Evolutionary conservation across 106 monocot genomes (phyloP).

Genomic region (Dendrobium catenatum): DNA sequence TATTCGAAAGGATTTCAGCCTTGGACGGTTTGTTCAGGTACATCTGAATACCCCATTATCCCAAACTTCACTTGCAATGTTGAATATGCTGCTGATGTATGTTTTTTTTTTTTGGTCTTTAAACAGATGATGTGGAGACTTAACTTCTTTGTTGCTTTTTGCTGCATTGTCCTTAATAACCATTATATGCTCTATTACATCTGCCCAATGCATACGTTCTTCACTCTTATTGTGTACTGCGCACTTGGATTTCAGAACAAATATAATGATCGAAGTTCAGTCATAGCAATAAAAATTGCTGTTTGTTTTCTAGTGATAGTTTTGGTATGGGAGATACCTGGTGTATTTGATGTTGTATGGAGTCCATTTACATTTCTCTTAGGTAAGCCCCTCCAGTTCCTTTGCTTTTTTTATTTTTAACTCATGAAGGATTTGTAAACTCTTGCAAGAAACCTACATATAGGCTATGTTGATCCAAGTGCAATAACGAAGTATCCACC

Average conservation of each 20-base stretch:
- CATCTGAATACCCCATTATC: neutral
- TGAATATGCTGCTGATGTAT: neutral
- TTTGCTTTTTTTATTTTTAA: neutral
- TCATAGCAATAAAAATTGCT: slow-evolving; percentile 26
- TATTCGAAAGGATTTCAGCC: slow-evolving; percentile 40
- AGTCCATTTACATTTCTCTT: slow-evolving; percentile 36
- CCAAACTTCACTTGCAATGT: neutral
- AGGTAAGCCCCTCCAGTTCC: slow-evolving; percentile 12
- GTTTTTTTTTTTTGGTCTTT: neutral
- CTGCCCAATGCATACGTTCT: slow-evolving; percentile 43
- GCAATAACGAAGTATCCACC: slow-evolving; percentile 25
- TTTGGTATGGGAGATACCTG: slow-evolving; percentile 40
- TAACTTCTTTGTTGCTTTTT: slow-evolving; percentile 37
- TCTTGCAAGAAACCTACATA: neutral
- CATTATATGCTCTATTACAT: slow-evolving; percentile 45
- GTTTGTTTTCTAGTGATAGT: slow-evolving; percentile 34
- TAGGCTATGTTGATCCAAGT: slow-evolving; percentile 38
- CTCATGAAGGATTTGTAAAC: neutral
- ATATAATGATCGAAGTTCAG: slow-evolving; percentile 25
- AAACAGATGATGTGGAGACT: slow-evolving; percentile 48
- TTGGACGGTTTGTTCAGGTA: slow-evolving; percentile 10
- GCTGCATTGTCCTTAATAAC: slow-evolving; percentile 34
- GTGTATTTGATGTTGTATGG: slow-evolving; percentile 38
- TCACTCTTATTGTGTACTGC: slow-evolving; percentile 35
- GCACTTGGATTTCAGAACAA: slow-evolving; percentile 35